Base-by-base conservation (phyloP, 192 early-diverging fungal genomes). In the Coemansia guatemalensis region DNA sequence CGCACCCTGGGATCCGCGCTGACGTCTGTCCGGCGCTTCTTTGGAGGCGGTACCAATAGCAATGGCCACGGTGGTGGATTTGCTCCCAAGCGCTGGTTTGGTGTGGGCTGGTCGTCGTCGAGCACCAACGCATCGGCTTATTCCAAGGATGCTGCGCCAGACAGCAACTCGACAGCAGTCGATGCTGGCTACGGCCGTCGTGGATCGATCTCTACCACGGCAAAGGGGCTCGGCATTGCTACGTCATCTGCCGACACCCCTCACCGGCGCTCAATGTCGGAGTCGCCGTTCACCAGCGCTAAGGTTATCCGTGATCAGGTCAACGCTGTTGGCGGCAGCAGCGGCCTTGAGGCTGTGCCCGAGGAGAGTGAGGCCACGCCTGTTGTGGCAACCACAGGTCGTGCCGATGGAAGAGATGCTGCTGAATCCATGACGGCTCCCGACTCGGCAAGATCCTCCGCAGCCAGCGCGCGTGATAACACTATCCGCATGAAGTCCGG, bases 1-100 rank as follows among this genome's bases (percentile, higher is more conserved):
- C 77, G 77, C 55, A 71, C 51, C 0, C 57, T 80, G 25, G 77
- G 77, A 18, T 67, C 71, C 21, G 77, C 77, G 32, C 65, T 80
- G 68, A 80, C 77, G 27, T 80, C 77, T 4, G 65, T 80, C 53
- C 67, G 71, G 20, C 68, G 77, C 23, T 74, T 80, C 71, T 73
- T 80, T 64, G 71, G 70, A 27, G 26, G 49, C 52, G 57, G 48
- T 53, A 48, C 20, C 48, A 18, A 49, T 14, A 50, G 47, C 32
- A 57, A 33, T 39, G 14, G 39, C 39, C 9, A 44, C 39, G 14
- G 39, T 44, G 39, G 58, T 12, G 55, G 60, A 6, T 54, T 68
- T 52, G 58, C 58, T 6, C 41, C 73, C 53, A 73, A 73, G 71
- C 76, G 76, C 76, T 73, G 71, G 76, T 59, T 79, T 39, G 69